Percentiles rank a stretch among this genome's conserved stretches.
Evolutionary conservation across 768 basidiomycete species (phyloP).

Genomic region (Mycena filopes): DNA sequence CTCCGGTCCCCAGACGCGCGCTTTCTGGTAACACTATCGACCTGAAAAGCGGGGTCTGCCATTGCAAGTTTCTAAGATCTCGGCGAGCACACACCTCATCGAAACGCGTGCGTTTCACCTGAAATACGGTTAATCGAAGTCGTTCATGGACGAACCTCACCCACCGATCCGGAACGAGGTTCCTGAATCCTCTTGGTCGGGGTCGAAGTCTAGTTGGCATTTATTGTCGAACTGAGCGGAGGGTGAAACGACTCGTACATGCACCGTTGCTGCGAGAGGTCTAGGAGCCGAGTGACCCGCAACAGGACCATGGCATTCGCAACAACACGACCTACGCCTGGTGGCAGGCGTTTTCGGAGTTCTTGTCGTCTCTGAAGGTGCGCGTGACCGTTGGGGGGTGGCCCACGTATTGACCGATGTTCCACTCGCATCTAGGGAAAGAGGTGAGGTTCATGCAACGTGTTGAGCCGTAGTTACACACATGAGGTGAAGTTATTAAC

Average conservation of each 20-base stretch:
- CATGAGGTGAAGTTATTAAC: constrained; percentile 20
- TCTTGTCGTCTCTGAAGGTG: constrained; percentile 1
- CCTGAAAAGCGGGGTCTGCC: neutral
- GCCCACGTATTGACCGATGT: constrained; percentile 23
- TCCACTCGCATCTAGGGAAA: constrained; percentile 21
- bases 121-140: neutral
- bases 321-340: constrained; percentile 3
- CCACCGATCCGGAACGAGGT: constrained; percentile 9
- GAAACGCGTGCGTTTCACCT: constrained; percentile 19
- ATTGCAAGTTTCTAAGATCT: neutral
- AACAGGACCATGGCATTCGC: constrained; percentile 17
- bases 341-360: constrained; percentile 13
- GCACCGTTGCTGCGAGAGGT: neutral
- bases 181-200: neutral
- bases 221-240: neutral
- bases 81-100: constrained; percentile 2
- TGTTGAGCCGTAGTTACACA: neutral
- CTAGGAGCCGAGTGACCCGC: neutral
- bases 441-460: neutral
- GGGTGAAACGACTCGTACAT: neutral
- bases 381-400: constrained; percentile 5
- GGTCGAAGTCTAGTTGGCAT: neutral
- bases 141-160: neutral
- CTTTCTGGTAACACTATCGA: neutral
- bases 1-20: constrained; percentile 9